Base-by-base conservation (phyloP, 257 asterid genomes). In the Salvia miltiorrhiza region DNA sequence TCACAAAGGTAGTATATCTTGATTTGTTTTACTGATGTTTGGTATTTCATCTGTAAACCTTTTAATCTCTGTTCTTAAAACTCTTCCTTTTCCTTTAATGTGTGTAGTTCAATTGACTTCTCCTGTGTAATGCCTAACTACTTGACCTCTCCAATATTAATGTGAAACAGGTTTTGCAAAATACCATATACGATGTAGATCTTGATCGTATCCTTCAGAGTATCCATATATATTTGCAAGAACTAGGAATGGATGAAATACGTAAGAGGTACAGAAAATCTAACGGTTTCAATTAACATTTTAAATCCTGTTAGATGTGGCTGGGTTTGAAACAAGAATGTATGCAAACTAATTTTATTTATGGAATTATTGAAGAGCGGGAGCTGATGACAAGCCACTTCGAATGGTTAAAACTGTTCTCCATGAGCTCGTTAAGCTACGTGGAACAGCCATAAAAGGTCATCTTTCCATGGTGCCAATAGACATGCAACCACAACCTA, bases 331-430 rank as follows among this genome's bases (percentile, higher is more conserved):
- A 49, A 24, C 6, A n/a, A 53, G 35, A 69, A 58, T 54, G 9
- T 49, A 4, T 49, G 0, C 17, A 63, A 6, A 71, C 40, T 7
- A 64, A 5, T 20, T 72, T 73, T 73, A 65, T 44, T 39, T 47
- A 28, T 76, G 37, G 69, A 71, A 65, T 57, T 49, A 20, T 49
- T 65, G 71, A 72, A 94, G 99, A 83, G 99, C 99, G 63, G 99
- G 98, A 67, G 99, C 99, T 59, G 99, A 91, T 80, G 99, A 94
- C 77, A 94, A 94, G 76, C 98, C 99, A 48, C 88, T 94, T 67
- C 92, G 99, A 70, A 94, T 94, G 99, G 99, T 94, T 71, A 94
- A 94, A 86, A 91, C 98, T 68, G 99, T 94, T 79, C 85, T 94
- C 49, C 98, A 91, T 40, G 99, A 94, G 77, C 98, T 94, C 81